Evolutionary conservation across 2,329 filamentous ascomycete genomes (phyloP).

Genomic region (Waltergamsia citrina): DNA sequence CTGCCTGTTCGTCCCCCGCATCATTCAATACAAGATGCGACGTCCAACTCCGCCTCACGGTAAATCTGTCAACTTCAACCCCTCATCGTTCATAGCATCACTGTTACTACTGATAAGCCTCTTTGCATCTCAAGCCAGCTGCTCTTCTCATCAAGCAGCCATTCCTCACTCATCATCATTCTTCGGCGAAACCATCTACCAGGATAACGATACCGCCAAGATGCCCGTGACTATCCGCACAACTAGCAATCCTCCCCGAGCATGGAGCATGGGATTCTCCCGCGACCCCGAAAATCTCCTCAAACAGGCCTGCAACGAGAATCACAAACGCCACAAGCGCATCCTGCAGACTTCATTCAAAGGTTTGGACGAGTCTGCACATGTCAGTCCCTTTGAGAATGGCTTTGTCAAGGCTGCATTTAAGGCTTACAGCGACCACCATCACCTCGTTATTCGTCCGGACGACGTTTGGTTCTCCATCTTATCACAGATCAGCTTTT

Average conservation of each 20-base stretch:
- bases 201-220: no score
- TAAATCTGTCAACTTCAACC: no score
- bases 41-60: no score
- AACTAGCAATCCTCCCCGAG: not conserved
- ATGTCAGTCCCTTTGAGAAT: constrained; percentile 13
- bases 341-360: constrained; percentile 1
- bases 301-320: not conserved
- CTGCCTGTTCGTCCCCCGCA: no score
- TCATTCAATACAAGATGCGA: no score
- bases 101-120: no score
- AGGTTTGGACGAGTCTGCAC: not conserved
- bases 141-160: no score
- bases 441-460: constrained; percentile 35
- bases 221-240: not conserved
- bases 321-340: not conserved
- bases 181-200: no score
- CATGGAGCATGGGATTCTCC: not conserved
- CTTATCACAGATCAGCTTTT: constrained; percentile 34
- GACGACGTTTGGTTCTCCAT: constrained; percentile 46
- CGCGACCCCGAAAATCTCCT: not conserved
- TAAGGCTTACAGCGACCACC: constrained; percentile 31
- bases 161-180: no score
- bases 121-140: no score
- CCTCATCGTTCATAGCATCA: no score
- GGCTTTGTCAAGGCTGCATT: constrained; percentile 27